Evolutionary conservation across 768 basidiomycete genomes (phyloP), one percentile per base, ranked within the genome.

Genomic region (Austroboletus eburneus): DNA sequence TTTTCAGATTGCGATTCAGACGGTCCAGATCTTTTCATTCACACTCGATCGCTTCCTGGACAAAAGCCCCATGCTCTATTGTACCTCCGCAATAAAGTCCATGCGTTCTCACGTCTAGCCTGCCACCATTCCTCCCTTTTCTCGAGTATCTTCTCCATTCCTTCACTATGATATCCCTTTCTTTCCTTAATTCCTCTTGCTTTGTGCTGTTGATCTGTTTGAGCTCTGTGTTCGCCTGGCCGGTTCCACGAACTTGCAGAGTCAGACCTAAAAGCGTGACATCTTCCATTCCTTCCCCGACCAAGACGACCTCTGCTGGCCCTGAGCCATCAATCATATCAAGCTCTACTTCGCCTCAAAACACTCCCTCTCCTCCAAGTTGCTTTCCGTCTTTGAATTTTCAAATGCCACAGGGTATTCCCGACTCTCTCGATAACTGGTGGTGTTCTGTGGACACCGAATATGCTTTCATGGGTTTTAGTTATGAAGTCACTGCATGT

Each of bases 401-500:
- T 55, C 59, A 54, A 9, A 85, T 79, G 79, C 86, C 85, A 3
- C 56, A 62, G 1, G 39, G 57, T 2, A 58, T 76, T 9, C 83
- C 83, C 0, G 46, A 60, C 1, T 74, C 74, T 2, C 46, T 71
- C 29, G 64, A 66, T 9, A 68, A 70, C 42, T 83, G 81, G 81
- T 83, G 85, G 87, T 90, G 87, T 58, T 61, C 76, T 45, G 59
- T 67, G 30, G 64, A 67, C 44, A 78, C 76, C 1, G 87, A 90
- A 59, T 87, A 86, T 54, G 87, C 77, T 0, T 89, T 89, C 59
- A 65, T 88, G 41, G 87, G 85, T 0, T 83, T 89, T 64, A 83
- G 83, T 60, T 89, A 89, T 54, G 85, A 85, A 56, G 72, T 88
- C 20, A 77, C 80, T 34, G 72, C 68, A 10, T 87, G 85, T 83